These are phyloP conservation scores for Fraxinus anomala DNA, from an alignment of 257 asterid genomes.

Conservation along the genomic window DNA sequence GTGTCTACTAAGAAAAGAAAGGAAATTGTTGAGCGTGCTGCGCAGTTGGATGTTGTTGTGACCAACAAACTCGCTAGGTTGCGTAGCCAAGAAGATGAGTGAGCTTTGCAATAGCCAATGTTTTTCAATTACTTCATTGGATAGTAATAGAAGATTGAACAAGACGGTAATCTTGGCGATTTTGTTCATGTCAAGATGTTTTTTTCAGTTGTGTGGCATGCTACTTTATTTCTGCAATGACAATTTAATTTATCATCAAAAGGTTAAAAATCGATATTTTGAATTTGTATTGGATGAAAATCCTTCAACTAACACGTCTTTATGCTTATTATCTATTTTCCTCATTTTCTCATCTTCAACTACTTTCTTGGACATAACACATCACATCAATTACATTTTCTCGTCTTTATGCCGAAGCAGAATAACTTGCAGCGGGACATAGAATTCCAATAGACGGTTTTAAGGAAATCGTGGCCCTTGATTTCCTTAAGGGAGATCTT, in stretches of 20 bases:
- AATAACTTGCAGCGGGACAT: constrained; percentile 20
- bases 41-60: constrained; percentile 50
- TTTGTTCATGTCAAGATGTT: constrained; percentile 19
- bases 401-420: no score
- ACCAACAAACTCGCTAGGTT: constrained; percentile 55
- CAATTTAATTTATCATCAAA: no score
- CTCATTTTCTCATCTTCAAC: constrained; percentile 29
- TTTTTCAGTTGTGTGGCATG: no score
- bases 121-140: neutral
- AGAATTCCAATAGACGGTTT: constrained; percentile 63
- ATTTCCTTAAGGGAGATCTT: constrained; percentile 51
- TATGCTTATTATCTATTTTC: neutral
- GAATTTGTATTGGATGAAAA: constrained; percentile 40
- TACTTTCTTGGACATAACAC: no score
- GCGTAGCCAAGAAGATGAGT: constrained; percentile 55
- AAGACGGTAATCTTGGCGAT: neutral
- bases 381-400: no score
- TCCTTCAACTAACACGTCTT: neutral
- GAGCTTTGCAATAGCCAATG: constrained; percentile 17
- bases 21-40: constrained; percentile 50
- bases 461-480: constrained; percentile 64
- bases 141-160: constrained; percentile 3
- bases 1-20: constrained; percentile 49
- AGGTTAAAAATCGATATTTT: constrained; percentile 32
- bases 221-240: no score